Evolutionary conservation across 345 rosid genomes (phyloP), one percentile per base, ranked within the genome.

Genomic region (Lagerstroemia speciosa): DNA sequence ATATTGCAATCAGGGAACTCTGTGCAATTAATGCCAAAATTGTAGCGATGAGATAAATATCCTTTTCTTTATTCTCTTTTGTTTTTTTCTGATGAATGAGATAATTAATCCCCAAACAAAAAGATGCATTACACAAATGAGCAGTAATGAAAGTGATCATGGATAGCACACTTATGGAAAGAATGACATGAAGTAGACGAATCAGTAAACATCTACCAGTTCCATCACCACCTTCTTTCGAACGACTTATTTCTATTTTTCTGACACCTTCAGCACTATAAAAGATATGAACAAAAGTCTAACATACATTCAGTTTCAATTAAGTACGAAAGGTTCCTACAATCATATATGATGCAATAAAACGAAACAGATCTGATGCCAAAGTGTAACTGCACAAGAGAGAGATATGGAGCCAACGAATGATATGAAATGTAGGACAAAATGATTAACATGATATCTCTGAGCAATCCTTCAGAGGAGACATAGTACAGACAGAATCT

Each of bases 211-310:
- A n/a, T n/a, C n/a, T n/a, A n/a, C n/a, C n/a, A n/a, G n/a, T n/a
- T n/a, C n/a, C n/a, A 92, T 91, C 31, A 85, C 96, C 43, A 78
- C 89, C 72, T 89, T 94, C 88, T 77, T 92, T 45, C 85, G 80
- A 55, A 85, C 70, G 29, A 77, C 73, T 81, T n/a, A n/a, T n/a
- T n/a, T n/a, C n/a, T n/a, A n/a, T 84, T 84, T 89, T 82, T 88
- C 89, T 71, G 85, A 75, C 84, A 84, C 83, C 78, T n/a, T 86
- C 34, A 92, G 73, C 75, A 73, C 98, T 92, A 79, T 46, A 38
- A 36, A 68, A 33, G 19, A 24, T 34, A 68, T 20, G 8, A 29
- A 24, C 6, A 27, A 46, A 67, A 3, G 29, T 37, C 45, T 67
- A 30, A 50, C 55, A 50, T 50, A 8, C 55, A 50, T 50, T 50